Evolutionary conservation across 129 eudicot genomes (phyloP).

Genomic region (Tagetes erecta): DNA sequence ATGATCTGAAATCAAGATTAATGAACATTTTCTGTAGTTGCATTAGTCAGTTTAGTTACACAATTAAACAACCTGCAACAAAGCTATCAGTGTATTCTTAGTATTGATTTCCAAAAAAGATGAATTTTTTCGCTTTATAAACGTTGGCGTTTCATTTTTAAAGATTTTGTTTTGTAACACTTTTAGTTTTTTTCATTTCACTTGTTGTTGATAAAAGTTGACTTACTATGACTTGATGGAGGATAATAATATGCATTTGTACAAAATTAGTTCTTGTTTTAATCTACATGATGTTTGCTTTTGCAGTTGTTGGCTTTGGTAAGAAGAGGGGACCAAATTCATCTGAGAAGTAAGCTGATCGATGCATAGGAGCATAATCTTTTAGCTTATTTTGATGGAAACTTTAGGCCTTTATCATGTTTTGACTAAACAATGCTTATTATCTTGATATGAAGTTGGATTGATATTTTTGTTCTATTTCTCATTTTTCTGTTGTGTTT

Average conservation of each 20-base stretch:
- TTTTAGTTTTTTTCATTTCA: background rate
- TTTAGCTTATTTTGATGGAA: constrained; percentile 6
- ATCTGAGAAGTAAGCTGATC: constrained; percentile 3
- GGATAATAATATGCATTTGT: no score
- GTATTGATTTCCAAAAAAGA: background rate
- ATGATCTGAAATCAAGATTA: background rate
- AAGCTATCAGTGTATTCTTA: background rate
- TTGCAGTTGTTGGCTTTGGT: constrained; percentile 18
- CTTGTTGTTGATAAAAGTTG: background rate
- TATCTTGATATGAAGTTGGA: background rate
- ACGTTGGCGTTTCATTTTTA: background rate
- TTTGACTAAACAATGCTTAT: background rate
- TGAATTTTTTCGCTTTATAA: background rate
- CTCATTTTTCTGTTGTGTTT: background rate
- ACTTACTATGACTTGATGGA: background rate
- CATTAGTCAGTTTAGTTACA: background rate
- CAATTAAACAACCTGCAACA: background rate
- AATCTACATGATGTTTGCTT: background rate
- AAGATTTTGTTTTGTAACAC: background rate
- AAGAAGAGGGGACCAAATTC: constrained; percentile 20
- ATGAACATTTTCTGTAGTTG: background rate
- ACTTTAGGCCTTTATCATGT: background rate
- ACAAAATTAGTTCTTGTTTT: background rate
- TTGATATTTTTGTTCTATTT: background rate
- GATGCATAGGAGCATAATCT: background rate